Evolutionary conservation across 139 green algal genomes (phyloP), one percentile per base, ranked within the genome.

Genomic region (Chlorella sp.): DNA sequence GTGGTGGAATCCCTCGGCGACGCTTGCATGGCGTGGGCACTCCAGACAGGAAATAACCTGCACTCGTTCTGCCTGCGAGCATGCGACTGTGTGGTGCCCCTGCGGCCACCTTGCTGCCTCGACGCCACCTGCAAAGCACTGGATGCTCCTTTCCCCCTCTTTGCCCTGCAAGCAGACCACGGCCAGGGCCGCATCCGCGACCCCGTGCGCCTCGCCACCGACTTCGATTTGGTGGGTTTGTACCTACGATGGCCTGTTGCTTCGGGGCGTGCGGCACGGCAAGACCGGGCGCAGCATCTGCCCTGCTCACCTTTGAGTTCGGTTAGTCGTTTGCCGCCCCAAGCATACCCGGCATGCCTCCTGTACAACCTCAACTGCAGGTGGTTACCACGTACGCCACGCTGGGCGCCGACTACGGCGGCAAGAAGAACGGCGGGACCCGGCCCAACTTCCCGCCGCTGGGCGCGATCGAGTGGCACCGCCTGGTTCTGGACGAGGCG

Each of bases 161-260:
- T 73, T 44, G 3, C 69, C 6, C 41, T 56, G 38, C 41, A 16
- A 54, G 30, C 72, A 78, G 72, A 60, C 51, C 51, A 60, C 38
- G 73, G 79, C 24, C 56, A 73, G 70, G 32, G 36, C 38, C 51
- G 81, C 54, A 81, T 80, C 36, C 41, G 79, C 3, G 84, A 93
- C 73, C 56, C 81, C 13, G 9, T 68, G 19, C 89, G 89, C 34
- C 86, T 97, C n/a, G 86, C 88, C 28, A 65, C 54, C 7, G 77
- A 93, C 36, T 93, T 92, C 24, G 92, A 95, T 69, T 69, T 97
- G 4, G 90, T 96, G 48, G 72, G 94, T 58, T 92, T 90, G 36
- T 1, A 54, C 32, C 6, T n/a, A 56, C 2, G 40, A 93, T 36
- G 14, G 36, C 3, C n/a, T 72, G 13, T 72, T 38, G 30, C 41